phyloP scores from a whole-genome alignment of 257 asterid genomes.

The Capsicum baccatum region DNA sequence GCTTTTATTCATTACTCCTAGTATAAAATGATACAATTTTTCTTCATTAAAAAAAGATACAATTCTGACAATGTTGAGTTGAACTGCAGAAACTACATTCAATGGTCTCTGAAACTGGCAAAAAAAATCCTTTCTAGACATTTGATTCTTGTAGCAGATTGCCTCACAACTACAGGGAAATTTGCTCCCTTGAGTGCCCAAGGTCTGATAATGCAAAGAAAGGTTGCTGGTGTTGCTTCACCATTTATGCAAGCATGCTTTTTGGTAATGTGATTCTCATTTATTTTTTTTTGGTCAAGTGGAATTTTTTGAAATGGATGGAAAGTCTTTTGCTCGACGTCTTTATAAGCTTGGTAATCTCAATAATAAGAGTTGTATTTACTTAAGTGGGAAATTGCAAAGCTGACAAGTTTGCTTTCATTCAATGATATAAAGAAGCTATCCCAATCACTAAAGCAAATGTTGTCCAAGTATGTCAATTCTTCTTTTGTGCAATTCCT shows the following conservation, averaged over 20 bases:
- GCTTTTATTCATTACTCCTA: background rate
- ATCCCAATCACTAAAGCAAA: conserved; percentile 57
- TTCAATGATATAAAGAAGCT: conserved; percentile 54
- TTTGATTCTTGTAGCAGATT: conserved; percentile 72
- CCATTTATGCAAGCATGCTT: conserved; percentile 90
- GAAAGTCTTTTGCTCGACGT: conserved; percentile 46
- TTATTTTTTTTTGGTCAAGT: background rate
- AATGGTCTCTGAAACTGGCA: conserved; percentile 77
- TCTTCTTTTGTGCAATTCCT: conserved; percentile 24
- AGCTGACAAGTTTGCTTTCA: conserved; percentile 41
- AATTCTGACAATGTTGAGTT: conserved; percentile 39
- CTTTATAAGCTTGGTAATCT: conserved; percentile 37
- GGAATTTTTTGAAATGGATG: conserved; percentile 19
- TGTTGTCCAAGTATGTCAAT: conserved; percentile 68
- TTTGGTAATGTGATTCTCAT: conserved; percentile 49
- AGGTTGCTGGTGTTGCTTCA: conserved; percentile 56
- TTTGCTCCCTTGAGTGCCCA: conserved; percentile 70
- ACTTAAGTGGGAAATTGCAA: conserved; percentile 36
- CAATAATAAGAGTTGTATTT: conserved; percentile 37
- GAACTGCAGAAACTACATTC: conserved; percentile 69
- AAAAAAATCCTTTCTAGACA: conserved; percentile 80
- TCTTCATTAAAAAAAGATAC: background rate
- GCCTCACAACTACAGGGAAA: conserved; percentile 80
- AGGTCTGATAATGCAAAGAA: conserved; percentile 83
- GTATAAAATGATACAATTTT: conserved; percentile 27